Evolutionary conservation across 345 rosid species (phyloP), one percentile per base, ranked within the genome.

Genomic region (Hibiscus syriacus): DNA sequence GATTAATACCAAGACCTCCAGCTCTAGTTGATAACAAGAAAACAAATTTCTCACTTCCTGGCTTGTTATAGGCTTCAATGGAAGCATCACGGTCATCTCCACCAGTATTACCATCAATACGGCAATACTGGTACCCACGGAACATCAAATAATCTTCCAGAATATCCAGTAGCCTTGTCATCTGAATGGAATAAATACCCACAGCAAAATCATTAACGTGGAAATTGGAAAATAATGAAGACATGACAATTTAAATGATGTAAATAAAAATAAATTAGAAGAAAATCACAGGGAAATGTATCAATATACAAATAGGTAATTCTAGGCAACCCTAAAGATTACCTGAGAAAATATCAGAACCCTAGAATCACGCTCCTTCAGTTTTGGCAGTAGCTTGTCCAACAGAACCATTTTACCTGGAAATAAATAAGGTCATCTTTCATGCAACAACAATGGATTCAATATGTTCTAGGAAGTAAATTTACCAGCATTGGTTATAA

Each of bases 51-150:
- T 94, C 99, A 73, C 99, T 91, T 78, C 97, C 97, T 72, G 97
- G 97, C 81, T 70, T 89, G 78, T 94, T 94, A 69, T 83, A 94
- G 76, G 90, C 82, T 43, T 92, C 99, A 73, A 95, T 95, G 62
- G 99, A 83, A 60, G 99, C 97, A 85, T 95, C 99, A 48, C 99
- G 92, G 74, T 95, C 99, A 59, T 95, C 99, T 73, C 99, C 98
- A 48, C 99, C 98, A 63, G 98, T 95, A 73, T 95, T 34, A 34
- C 39, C 39, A 34, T 34, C 39, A 7, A 34, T 34, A 9, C 39
- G 39, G 1, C 39, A 34, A 34, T 34, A 34, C 11, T 6, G 39
- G 39, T 34, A 34, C 39, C 39, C 39, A 34, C 10, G 39, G 8
- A 34, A 34, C 39, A 34, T 34, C 39, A 34, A 34, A 6, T 34